Conservation (phyloP, 78 protist genomes). For the slime mould (Dictyostelium discoideum) region dicty_2.7 NC_007089.4:4704501-4705000, state of each 20-base stretch:
- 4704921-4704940: too few species aligned
- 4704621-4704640: not conserved
- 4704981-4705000: too few species aligned
- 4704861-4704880: not conserved
- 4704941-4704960: too few species aligned
- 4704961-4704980: too few species aligned
- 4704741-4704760: not conserved
- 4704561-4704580: slow-evolving; percentile 37
- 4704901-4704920: too few species aligned
- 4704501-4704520: slow-evolving; percentile 40
- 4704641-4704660: not conserved
- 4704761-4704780: too few species aligned
- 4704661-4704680: not conserved
- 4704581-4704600: slow-evolving; percentile 44
- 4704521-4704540: slow-evolving; percentile 52
- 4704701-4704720: not conserved
- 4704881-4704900: too few species aligned
- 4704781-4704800: not conserved
- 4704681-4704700: not conserved
- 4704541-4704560: slow-evolving; percentile 32
- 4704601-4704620: not conserved
- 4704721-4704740: not conserved
- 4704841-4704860: too few species aligned
- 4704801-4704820: too few species aligned
- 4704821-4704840: too few species aligned